Percentiles rank a stretch among this genome's conserved stretches.
Conservation (phyloP, 768 basidiomycete genomes). For the Kwoniella europaea region DNA sequence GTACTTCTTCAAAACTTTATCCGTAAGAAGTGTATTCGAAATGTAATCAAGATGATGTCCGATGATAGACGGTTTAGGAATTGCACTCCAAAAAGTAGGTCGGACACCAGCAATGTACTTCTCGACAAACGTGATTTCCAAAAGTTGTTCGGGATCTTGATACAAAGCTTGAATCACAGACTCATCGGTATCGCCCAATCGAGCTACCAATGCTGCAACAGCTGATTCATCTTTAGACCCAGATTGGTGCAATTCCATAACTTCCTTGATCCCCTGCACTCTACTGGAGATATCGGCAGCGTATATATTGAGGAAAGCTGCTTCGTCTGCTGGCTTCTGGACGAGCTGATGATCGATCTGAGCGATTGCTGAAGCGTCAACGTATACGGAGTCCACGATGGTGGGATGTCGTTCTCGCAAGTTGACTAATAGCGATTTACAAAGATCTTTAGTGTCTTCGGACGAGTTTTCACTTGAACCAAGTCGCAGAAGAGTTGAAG, state of each 20-base stretch:
- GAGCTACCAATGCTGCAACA: slow-evolving; percentile 69
- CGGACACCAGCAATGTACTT: slow-evolving; percentile 44
- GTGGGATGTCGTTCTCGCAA: slow-evolving; percentile 44
- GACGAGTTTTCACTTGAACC: slow-evolving; percentile 17
- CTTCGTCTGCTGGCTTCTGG: slow-evolving; percentile 16
- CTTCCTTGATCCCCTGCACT: slow-evolving; percentile 62
- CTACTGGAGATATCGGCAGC: slow-evolving; percentile 70
- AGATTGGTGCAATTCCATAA: slow-evolving; percentile 16
- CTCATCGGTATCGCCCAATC: slow-evolving; percentile 69
- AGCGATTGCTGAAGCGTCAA: slow-evolving; percentile 17
- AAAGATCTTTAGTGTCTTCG: slow-evolving; percentile 14
- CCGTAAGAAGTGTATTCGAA: slow-evolving; percentile 62
- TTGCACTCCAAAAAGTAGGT: slow-evolving; percentile 26
- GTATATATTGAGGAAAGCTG: slow-evolving; percentile 52
- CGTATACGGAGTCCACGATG: slow-evolving; percentile 34
- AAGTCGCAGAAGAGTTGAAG: slow-evolving; percentile 14
- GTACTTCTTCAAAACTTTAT: slow-evolving; percentile 25
- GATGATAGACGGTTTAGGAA: slow-evolving; percentile 46
- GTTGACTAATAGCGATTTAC: slow-evolving; percentile 29
- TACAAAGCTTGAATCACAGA: slow-evolving; percentile 74
- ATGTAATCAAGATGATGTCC: slow-evolving; percentile 63
- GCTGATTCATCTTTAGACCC: slow-evolving; percentile 57
- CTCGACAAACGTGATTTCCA: slow-evolving; percentile 55
- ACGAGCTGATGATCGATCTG: slow-evolving; percentile 19
- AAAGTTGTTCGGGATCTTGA: slow-evolving; percentile 62